Base-by-base conservation (phyloP, 106 monocot species). In the Apostasia shenzhenica region DNA sequence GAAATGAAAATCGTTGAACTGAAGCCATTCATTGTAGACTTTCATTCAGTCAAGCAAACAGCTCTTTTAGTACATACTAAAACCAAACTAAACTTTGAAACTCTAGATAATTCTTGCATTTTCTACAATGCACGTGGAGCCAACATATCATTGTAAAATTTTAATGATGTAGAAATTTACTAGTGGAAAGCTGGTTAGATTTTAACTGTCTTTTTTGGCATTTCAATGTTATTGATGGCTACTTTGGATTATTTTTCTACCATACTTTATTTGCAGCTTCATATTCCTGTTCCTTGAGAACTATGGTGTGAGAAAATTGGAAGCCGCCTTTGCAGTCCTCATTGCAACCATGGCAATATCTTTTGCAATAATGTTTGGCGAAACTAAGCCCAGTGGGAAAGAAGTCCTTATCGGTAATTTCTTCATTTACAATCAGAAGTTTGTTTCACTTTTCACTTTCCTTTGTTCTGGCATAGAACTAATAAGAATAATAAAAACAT, bases 281-380 rank as follows among this genome's bases (percentile, higher is more conserved):
- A 76, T 92, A 40, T 81, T 92, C 66, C 49, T 92, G 56, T 88
- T 88, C 63, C 85, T 92, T 48, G 92, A 92, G 75, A 85, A 88
- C 66, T 92, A 86, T 51, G 92, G 92, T 4, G 92, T 92, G 62
- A 81, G 92, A 74, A 92, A 92, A 71, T 74, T 92, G 71, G 92
- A 92, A 88, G 92, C 81, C 62, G 56, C 83, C 55, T 92, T 88
- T 61, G 92, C 76, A 8, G 48, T 92, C 57, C 88, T 92, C 42
- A 92, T 88, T 67, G 81, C 79, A 63, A 83, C 80, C 13, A 92
- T 92, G 88, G 88, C 81, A 1, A 45, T 92, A 65, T 82, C 92
- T 7, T 92, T 92, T 65, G 92, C 83, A 45, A 76, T 80, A 76
- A 92, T 92, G 92, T 88, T 92, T 72, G 83, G 88, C 38, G 77